Evolutionary conservation across 2,329 filamentous ascomycete species (phyloP).

Genomic region (Cordyceps cateniannulata): DNA sequence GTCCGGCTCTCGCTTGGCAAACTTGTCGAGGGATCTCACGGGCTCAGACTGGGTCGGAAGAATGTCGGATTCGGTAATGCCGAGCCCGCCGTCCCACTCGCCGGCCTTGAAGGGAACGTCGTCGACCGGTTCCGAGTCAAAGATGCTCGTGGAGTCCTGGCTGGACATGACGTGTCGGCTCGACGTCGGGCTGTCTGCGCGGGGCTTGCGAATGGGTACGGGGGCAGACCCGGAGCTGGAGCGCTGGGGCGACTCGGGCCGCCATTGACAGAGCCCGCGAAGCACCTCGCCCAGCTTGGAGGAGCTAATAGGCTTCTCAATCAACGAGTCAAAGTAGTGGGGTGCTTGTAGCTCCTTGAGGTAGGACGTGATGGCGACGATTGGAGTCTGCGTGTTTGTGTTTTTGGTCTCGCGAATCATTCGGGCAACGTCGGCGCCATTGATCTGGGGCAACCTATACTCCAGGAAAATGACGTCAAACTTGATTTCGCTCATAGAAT

Average conservation of each 20-base stretch:
- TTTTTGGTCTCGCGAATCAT: slow-evolving; percentile 98
- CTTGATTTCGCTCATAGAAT: slow-evolving; percentile 93
- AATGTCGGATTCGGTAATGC: slow-evolving; percentile 62
- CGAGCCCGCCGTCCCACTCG: slow-evolving; percentile 76
- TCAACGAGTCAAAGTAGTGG: slow-evolving; percentile 90
- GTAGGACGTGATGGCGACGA: slow-evolving; percentile 94
- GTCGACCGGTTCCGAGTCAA: slow-evolving; percentile 78
- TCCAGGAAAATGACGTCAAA: slow-evolving; percentile 99
- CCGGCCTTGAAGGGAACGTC: slow-evolving; percentile 68
- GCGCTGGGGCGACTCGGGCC: slow-evolving; percentile 55
- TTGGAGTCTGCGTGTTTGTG: slow-evolving; percentile 86
- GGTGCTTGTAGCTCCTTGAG: slow-evolving; percentile 93
- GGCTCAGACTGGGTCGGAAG: slow-evolving; percentile 44
- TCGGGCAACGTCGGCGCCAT: slow-evolving; percentile 87
- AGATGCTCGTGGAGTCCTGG: slow-evolving; percentile 82
- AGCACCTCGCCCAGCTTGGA: slow-evolving; percentile 87
- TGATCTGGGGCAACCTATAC: slow-evolving; percentile 91
- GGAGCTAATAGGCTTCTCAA: slow-evolving; percentile 93
- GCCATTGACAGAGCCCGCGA: slow-evolving; percentile 87
- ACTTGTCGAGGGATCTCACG: slow-evolving; percentile 63
- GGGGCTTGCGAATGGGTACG: slow-evolving; percentile 58
- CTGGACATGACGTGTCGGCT: slow-evolving; percentile 72
- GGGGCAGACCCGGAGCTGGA: slow-evolving; percentile 38
- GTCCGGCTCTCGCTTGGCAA: slow-evolving; percentile 51
- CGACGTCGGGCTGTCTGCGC: slow-evolving; percentile 73